Conservation (phyloP, 352 stramenopile species). For the Lagenidium sp. region DNA sequence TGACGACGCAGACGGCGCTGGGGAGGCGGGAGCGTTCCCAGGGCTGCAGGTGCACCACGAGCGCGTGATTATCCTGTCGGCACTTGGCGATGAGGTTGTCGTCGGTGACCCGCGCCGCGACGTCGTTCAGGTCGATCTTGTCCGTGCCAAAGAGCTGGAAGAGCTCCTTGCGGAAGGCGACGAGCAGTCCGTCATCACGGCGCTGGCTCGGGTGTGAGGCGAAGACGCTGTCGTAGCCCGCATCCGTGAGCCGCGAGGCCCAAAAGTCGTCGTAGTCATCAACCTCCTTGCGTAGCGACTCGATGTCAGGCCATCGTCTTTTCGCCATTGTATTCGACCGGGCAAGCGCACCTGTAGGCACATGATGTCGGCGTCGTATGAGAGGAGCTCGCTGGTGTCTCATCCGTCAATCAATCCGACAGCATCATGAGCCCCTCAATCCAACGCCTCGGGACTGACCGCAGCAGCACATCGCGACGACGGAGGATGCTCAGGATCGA, state of each 20-base stretch:
- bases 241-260: conserved; percentile 38
- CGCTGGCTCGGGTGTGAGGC: conserved; percentile 18
- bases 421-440: background rate
- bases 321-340: too few species aligned
- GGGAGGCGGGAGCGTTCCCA: conserved; percentile 66
- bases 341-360: too few species aligned
- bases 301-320: too few species aligned
- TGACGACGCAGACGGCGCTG: conserved; percentile 58
- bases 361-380: conserved; percentile 73
- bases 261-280: conserved; percentile 87
- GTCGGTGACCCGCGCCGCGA: conserved; percentile 28
- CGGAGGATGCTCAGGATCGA: conserved; percentile 45
- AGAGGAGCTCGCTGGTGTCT: conserved; percentile 48
- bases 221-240: conserved; percentile 82
- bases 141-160: conserved; percentile 77
- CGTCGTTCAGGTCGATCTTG: conserved; percentile 48
- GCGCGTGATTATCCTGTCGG: conserved; percentile 58
- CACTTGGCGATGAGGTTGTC: conserved; percentile 34
- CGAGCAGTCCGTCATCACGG: conserved; percentile 65
- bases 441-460: conserved; percentile 14
- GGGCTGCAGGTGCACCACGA: conserved; percentile 71
- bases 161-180: conserved; percentile 53
- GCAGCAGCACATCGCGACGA: conserved; percentile 42
- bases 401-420: too few species aligned
- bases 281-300: too few species aligned